Evolutionary conservation across 345 rosid genomes (phyloP), one percentile per base, ranked within the genome.

Genomic region (Alliaria petiolata): DNA sequence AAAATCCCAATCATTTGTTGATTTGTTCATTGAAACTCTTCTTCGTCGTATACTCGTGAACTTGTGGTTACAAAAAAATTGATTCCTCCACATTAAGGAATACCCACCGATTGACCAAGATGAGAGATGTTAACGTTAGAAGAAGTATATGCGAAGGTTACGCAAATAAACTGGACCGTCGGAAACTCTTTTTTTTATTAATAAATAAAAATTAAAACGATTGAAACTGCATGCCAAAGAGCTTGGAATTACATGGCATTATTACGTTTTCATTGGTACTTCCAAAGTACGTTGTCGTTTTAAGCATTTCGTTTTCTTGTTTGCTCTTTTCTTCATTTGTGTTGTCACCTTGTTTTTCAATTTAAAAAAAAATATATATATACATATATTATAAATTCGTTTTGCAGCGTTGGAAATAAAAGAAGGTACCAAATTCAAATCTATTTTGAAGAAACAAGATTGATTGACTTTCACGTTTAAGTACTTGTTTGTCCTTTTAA

Each of bases 121-220:
- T 13, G 40, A 33, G 47, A 42, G 79, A 69, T 69, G 69, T 44
- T 53, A 62, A 75, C 79, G 75, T 75, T 67, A 45, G 10, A 43
- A 62, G 38, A 61, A 53, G 69, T 68, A 15, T 53, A 15, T 67
- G 47, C 19, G 8, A 75, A 43, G 58, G 38, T 43, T 75, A 75
- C 79, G 75, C 52, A 62, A 75, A 61, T 38, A 62, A 69, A 52
- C 26, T 45, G 44, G 70, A 75, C 79, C 79, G 79, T 69, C 13
- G 28, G 47, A 68, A 59, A 60, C 26, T 51, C 7, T 49, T 28
- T 34, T 54, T 43, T 6, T 3, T 63, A 19, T 22, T 22, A 22
- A 10, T 1, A 8, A 50, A 3, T 26, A 60, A 63, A 57, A 4
- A 12, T 28, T 3, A 13, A 39, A 7, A 20, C 0, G 43, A 40